Base-by-base conservation (phyloP, 108 stramenopile species). In the Chaetoceros tenuissimus region DNA sequence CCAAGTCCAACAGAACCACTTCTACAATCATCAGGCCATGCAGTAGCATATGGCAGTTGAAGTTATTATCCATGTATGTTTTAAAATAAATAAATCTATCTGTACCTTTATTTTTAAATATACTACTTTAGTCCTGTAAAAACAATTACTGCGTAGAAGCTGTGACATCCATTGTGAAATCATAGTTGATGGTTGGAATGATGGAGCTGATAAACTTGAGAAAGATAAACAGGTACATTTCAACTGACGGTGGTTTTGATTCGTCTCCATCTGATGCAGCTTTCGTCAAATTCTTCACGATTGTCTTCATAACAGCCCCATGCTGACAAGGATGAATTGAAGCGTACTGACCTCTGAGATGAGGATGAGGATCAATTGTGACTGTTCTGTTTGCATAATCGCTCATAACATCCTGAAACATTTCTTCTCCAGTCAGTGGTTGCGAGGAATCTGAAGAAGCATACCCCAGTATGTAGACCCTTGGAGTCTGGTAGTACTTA, bases 341-440 rank as follows among this genome's bases (percentile, higher is more conserved):
- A 1, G 94, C 95, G 68, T 97, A 94, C 13, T 86, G 82, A n/a
- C 81, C 84, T 28, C 59, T 60, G 1, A 85, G 77, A 73, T 98
- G 96, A 0, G 97, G 98, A 79, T 98, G 97, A 34, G 66, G 62
- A 62, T 99, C 99, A 61, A 98, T 94, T 8, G 99, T 99, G 5
- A 99, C 97, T 2, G 99, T 99, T 46, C 89, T 74, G 67, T 95
- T 85, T n/a, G 94, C 96, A 71, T 99, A 99, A 66, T 98, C 99
- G 48, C 73, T 60, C 51, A 99, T 95, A 21, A 98, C 90, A 74
- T 99, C 99, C 55, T 98, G 91, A 82, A 98, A 94, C 80, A 96
- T 95, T 66, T 94, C 79, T 21, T 81, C 69, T 18, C 83, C 85
- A 0, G 91, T 74, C 55, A 99, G 69, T 1, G 96, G 95, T 31